Evolutionary conservation across 148 eudicot species (phyloP), one percentile per base, ranked within the genome.

Genomic region (Arctostaphylos glauca): DNA sequence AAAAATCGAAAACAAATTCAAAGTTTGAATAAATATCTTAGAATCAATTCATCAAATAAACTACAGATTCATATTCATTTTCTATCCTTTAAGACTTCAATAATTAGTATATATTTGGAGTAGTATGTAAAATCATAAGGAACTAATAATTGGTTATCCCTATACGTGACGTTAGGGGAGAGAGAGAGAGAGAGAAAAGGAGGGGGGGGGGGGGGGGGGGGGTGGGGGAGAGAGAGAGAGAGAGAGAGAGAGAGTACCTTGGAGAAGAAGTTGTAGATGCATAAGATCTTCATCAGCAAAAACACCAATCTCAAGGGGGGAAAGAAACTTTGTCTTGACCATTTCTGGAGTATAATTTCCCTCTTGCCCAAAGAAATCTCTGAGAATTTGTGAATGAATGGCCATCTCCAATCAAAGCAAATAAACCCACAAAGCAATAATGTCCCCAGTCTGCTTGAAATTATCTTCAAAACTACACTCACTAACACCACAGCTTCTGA

Each of bases 381-480:
- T 9, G 93, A 83, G 78, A 92, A 92, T 3, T 81, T 89, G 81
- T 85, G 87, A 70, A 94, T 77, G 84, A 88, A 92, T 18, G 96
- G 98, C 89, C 89, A 94, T 64, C 66, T 91, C 92, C 86, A 71
- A 31, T 82, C 87, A 81, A 94, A 85, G 85, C 92, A 90, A 52
- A 81, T 16, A 43, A 46, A 21, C 71, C 98, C 98, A 84, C 98
- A 92, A 7, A 94, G 82, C 81, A 94, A 59, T 0, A 94, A 66
- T 53, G 93, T 92, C 62, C 98, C 98, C 79, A 93, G 49, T 88
- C 92, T 90, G 10, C 86, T 94, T 49, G 98, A 92, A 6, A 94
- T 80, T 2, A 89, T 58, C 73, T 1, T 85, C 16, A 94, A 71
- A 80, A 89, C 91, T 66, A 91, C 6, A 21, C 58, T 90, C 23